These are phyloP conservation scores for Diplocarpon mali DNA, from an alignment of 2,329 filamentous ascomycete species.

Conservation along the genomic window DNA sequence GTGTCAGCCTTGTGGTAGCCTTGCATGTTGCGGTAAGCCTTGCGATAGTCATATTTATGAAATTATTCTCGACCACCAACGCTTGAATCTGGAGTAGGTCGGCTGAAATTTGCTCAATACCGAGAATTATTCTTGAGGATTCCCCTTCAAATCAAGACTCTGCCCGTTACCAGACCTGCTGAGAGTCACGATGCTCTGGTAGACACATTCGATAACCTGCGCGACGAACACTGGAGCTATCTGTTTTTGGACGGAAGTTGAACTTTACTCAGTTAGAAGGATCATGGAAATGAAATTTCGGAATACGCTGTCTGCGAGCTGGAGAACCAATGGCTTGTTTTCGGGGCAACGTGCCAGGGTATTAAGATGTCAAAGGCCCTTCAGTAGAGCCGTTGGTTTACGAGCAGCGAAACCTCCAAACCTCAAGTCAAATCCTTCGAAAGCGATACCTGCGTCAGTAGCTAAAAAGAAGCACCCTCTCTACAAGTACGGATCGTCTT, in stretches of 20 bases:
- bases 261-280: not conserved
- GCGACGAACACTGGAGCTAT: too few relatives aligned
- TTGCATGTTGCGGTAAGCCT: slow-evolving; percentile 1
- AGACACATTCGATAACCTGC: too few relatives aligned
- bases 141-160: too few relatives aligned
- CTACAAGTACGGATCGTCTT: slow-evolving; percentile 6
- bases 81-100: too few relatives aligned
- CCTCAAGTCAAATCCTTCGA: slow-evolving; percentile 1
- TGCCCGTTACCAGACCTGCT: too few relatives aligned
- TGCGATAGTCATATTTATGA: too few relatives aligned
- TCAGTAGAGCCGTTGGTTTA: slow-evolving; percentile 1
- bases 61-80: too few relatives aligned
- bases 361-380: not conserved
- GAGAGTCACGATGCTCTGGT: too few relatives aligned
- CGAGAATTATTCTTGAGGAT: too few relatives aligned
- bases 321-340: not conserved
- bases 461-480: not conserved
- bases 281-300: not conserved
- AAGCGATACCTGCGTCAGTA: not conserved
- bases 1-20: slow-evolving; percentile 8
- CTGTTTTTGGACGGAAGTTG: too few relatives aligned
- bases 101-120: too few relatives aligned
- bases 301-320: not conserved
- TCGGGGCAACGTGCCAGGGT: not conserved
- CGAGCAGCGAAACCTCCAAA: slow-evolving; percentile 1